Percentiles rank a stretch among this genome's conserved stretches.
Conservation (phyloP, 257 asterid genomes). For the Solanum pennellii region DNA sequence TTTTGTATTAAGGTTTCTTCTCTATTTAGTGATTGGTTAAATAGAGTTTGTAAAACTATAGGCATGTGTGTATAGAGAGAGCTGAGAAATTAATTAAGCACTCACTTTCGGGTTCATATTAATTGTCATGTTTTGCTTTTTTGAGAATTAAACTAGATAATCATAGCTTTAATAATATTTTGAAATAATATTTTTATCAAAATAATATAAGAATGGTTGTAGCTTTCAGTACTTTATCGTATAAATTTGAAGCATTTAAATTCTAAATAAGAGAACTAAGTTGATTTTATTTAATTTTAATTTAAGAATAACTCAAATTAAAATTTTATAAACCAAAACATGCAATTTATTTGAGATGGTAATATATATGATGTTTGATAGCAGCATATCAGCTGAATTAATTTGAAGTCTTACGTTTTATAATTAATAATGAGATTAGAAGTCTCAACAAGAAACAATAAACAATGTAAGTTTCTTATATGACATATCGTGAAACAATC, state of each 20-base stretch:
- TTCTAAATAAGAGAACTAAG: too few species aligned
- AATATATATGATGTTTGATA: not conserved
- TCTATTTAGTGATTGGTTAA: not conserved
- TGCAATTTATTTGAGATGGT: not conserved
- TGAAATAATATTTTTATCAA: not conserved
- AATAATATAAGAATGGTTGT: too few species aligned
- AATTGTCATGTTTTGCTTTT: not conserved
- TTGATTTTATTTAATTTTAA: too few species aligned
- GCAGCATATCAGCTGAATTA: not conserved
- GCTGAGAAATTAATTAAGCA: not conserved
- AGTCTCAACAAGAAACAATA: not conserved
- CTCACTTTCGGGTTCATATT: not conserved
- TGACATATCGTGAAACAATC: not conserved
- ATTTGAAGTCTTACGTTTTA: not conserved
- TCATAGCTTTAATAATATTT: too few species aligned
- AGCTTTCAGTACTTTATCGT: not conserved
- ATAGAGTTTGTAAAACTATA: too few species aligned
- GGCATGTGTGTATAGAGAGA: not conserved
- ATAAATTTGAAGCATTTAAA: too few species aligned
- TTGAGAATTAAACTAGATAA: too few species aligned
- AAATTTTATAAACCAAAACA: too few species aligned
- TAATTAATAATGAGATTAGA: not conserved
- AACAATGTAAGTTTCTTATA: not conserved
- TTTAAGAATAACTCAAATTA: too few species aligned
- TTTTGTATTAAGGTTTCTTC: too few species aligned